These are phyloP conservation scores for Physcomitrellopsis africana DNA, from an alignment of 225 moss, liverwort and hornwort species.

Conservation along the genomic window DNA sequence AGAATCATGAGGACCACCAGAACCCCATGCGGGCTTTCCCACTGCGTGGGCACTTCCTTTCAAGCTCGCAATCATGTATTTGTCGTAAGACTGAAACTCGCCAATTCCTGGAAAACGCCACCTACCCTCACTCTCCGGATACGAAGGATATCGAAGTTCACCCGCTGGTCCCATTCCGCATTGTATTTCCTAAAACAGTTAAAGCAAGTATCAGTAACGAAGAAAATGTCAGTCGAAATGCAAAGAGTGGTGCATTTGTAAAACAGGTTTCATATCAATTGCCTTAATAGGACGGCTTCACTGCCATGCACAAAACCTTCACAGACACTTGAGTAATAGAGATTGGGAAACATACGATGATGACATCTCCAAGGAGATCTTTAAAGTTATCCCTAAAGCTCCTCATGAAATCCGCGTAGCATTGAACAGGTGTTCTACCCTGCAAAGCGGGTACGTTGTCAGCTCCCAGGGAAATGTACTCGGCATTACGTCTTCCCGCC, in stretches of 20 bases:
- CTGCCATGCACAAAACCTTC: background rate
- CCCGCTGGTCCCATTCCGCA: slow-evolving; percentile 89
- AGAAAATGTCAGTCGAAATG: background rate
- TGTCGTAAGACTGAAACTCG: slow-evolving; percentile 75
- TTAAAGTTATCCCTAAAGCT: slow-evolving; percentile 69
- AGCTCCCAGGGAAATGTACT: slow-evolving; percentile 76
- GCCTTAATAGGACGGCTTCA: no score
- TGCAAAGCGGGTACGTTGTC: slow-evolving; percentile 61
- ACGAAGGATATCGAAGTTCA: slow-evolving; percentile 74
- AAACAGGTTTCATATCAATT: no score
- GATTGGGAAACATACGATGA: slow-evolving; percentile 46
- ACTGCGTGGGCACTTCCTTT: slow-evolving; percentile 50
- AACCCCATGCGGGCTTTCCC: slow-evolving; percentile 61
- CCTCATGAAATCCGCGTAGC: slow-evolving; percentile 81
- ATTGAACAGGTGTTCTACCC: slow-evolving; percentile 74
- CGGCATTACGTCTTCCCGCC: slow-evolving; percentile 59
- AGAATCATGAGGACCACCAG: slow-evolving; percentile 63
- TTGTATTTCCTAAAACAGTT: slow-evolving; percentile 63
- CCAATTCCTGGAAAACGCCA: slow-evolving; percentile 85
- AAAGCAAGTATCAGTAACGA: background rate
- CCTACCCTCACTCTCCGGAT: slow-evolving; percentile 67
- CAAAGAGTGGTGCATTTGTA: no score
- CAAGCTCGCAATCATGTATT: slow-evolving; percentile 68
- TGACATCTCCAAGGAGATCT: slow-evolving; percentile 69
- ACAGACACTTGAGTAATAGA: no score